Percentiles rank a stretch among this genome's conserved stretches.
These are phyloP conservation scores for Globisporangium middletonii DNA, from an alignment of 352 stramenopile genomes.

Conservation along the genomic window DNA sequence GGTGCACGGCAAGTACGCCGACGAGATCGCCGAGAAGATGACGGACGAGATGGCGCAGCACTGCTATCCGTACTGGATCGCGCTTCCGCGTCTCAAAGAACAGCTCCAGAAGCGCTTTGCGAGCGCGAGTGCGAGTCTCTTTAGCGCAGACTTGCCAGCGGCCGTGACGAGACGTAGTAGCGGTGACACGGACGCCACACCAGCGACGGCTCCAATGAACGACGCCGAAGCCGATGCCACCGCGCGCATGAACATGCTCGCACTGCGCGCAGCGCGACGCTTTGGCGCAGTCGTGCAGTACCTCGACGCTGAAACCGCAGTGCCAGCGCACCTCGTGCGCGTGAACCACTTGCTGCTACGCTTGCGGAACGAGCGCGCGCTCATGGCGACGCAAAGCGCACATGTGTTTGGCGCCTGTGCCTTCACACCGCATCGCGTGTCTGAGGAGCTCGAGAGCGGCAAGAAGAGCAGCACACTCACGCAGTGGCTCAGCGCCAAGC, in stretches of 20 bases:
- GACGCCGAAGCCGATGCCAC: neutral
- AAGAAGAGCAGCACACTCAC: constrained; percentile 16
- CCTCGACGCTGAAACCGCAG: neutral
- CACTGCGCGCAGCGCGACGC: neutral
- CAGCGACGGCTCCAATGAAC: neutral
- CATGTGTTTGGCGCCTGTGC: constrained; percentile 10
- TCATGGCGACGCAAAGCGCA: constrained; percentile 13
- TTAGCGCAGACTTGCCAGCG: no score
- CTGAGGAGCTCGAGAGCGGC: constrained; percentile 11
- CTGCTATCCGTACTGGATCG: constrained; percentile 43
- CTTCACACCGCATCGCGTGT: constrained; percentile 13
- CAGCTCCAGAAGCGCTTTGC: constrained; percentile 23
- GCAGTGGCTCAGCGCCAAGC: constrained; percentile 28
- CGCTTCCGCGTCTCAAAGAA: constrained; percentile 28
- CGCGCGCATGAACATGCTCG: neutral
- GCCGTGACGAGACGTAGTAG: no score
- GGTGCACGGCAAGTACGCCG: constrained; percentile 34
- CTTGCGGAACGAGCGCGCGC: constrained; percentile 31
- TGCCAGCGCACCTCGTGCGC: constrained; percentile 6
- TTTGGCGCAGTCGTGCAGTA: constrained; percentile 9
- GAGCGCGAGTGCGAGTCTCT: neutral
- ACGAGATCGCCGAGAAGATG: constrained; percentile 46
- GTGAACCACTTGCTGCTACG: constrained; percentile 16
- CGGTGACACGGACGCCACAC: neutral
- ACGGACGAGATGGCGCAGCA: constrained; percentile 29